Base-by-base conservation (phyloP, 805 yeast genomes). In the Yamadazyma phyllophila region DNA sequence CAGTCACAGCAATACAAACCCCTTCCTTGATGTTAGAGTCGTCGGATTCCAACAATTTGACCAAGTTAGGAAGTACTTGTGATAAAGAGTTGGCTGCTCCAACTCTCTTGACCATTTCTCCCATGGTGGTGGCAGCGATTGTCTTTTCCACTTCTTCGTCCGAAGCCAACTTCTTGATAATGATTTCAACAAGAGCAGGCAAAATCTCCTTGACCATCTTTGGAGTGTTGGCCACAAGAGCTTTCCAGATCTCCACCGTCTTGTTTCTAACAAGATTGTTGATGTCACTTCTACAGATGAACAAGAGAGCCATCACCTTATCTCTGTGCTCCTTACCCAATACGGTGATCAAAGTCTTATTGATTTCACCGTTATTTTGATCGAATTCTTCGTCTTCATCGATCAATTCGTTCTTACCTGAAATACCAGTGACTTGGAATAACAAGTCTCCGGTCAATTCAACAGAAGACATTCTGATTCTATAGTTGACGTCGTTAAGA, bases 181-280 rank as follows among this genome's bases (percentile, higher is more conserved):
- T 83, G 57, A 88, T 78, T 48, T 78, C 78, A 4, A 94, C 87
- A 52, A 94, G 79, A 4, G 89, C 75, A 26, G 97, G 95, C 51
- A 94, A 67, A 50, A 94, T 89, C 63, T 91, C 97, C 71, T 88
- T 92, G 39, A 94, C 85, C 3, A 96, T 88, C 60, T 87, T 82
- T 36, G 99, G 98, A 16, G 99, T 94, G 63, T 94, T 94, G 39
- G 96, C 87, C 42, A 94, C 97, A 60, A 94, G 74, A 0, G 96
- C 89, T 69, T 91, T 91, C 99, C 99, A 94, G 39, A 94, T 89
- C 57, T 94, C 97, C 48, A 88, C 81, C 10, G 98, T 83, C 20
- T 96, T 87, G 53, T 82, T 82, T 57, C 99, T 83, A 24, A 94
- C 99, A 53, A 83, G 76, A 55, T 88, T 88, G 32, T 94, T 80